Percentiles rank a stretch among this genome's conserved stretches.
Evolutionary conservation across 257 asterid genomes (phyloP).

Genomic region (Craterostigma plantagineum): DNA sequence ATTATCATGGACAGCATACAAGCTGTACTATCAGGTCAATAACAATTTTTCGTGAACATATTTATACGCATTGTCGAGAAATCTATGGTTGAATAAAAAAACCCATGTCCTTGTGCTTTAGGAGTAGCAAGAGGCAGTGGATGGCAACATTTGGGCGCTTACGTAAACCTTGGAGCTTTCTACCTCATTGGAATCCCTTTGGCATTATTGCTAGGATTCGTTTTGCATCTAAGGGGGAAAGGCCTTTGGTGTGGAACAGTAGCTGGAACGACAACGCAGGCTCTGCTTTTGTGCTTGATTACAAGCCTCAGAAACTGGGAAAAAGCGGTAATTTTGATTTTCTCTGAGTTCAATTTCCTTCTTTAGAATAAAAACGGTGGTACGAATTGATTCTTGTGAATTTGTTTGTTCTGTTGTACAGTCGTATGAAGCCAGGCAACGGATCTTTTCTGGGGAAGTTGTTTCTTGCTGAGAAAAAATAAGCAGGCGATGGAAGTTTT

Average conservation of each 20-base stretch:
- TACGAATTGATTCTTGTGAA: background rate
- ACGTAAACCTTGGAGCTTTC: constrained; percentile 58
- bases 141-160: constrained; percentile 84
- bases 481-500: constrained; percentile 4
- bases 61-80: background rate
- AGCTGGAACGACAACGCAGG: constrained; percentile 43
- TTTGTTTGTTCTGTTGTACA: no score
- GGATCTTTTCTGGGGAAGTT: constrained; percentile 15
- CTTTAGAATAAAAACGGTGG: background rate
- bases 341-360: background rate
- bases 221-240: constrained; percentile 28
- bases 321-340: constrained; percentile 26
- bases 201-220: constrained; percentile 53
- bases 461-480: no score
- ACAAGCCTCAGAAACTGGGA: constrained; percentile 55
- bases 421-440: constrained; percentile 40
- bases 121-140: constrained; percentile 89
- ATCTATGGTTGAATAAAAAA: no score
- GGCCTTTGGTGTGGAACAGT: constrained; percentile 77
- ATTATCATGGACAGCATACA: constrained; percentile 51
- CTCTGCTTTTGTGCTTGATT: constrained; percentile 25
- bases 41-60: no score
- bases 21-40: constrained; percentile 42
- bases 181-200: constrained; percentile 64
- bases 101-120: constrained; percentile 10